Base-by-base conservation (phyloP, 2,329 filamentous ascomycete genomes). In the Diaporthe amygdali region DNA sequence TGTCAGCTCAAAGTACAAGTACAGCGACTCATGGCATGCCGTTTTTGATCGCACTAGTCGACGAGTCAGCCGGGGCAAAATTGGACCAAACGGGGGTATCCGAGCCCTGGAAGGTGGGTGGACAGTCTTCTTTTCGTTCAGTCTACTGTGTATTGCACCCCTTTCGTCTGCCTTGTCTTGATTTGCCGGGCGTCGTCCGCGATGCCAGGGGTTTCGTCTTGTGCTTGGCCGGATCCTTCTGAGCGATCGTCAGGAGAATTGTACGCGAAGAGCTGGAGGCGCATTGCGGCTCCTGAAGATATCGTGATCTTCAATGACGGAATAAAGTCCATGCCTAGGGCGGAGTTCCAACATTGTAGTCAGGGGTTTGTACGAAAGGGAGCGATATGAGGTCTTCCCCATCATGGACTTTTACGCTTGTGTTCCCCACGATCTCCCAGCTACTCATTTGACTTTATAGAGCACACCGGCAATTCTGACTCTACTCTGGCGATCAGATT, bases 291-390 rank as follows among this genome's bases (percentile, higher is more conserved):
- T 27, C 56, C 39, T n/a, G 37, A 20, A 46, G 56, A 44, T 20
- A 63, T 63, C 56, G 56, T 63, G 56, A 63, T 63, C 56, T 63
- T 63, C 56, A 63, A 47, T 34, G 22, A 63, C 39, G 27, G 3
- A 10, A 47, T 12, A 1, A 34, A 9, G 27, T 32, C 39, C 56
- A 47, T 17, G 39, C 47, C 25, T 22, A 63, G 25, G 41, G 56
- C 56, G 56, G 56, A 47, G 39, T 47, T 27, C 39, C 9, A 32
- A 15, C 22, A 47, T 63, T 63, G 56, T 32, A 46, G 56, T 32
- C 56, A 61, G 56, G 56, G 55, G 56, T 20, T 22, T 32, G 41
- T 22, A 32, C 12, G 39, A 63, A 46, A 27, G 6, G 6, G 56
- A 32, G 22, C 39, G 56, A 63, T 27, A 47, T 46, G 39, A 63